phyloP scores from a whole-genome alignment of 2,329 filamentous ascomycete species.

The Microcera coccophila region DNA sequence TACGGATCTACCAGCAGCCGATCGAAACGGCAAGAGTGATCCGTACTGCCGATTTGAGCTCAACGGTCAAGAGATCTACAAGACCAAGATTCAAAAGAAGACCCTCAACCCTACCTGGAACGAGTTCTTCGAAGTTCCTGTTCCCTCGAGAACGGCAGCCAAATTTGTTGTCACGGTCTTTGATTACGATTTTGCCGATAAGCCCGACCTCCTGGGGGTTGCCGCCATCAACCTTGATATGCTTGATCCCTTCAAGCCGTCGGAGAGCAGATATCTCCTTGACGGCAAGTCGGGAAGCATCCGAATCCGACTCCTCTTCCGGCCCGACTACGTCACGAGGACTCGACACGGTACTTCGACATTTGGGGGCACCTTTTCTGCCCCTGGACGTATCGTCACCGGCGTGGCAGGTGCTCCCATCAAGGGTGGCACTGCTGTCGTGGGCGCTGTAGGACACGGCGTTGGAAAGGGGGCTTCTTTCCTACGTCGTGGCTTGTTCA shows the following conservation, averaged over 20 bases:
- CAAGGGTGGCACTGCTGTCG: slow-evolving; percentile 81
- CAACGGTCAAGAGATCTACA: slow-evolving; percentile 85
- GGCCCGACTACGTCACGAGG: slow-evolving; percentile 84
- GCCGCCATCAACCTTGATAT: slow-evolving; percentile 70
- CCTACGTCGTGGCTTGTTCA: slow-evolving; percentile 77
- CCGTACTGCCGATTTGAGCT: slow-evolving; percentile 94
- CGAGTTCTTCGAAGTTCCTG: slow-evolving; percentile 81
- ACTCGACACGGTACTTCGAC: slow-evolving; percentile 86
- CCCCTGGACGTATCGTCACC: slow-evolving; percentile 82
- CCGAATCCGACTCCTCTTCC: slow-evolving; percentile 83
- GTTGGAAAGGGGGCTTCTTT: slow-evolving; percentile 90
- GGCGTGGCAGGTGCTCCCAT: slow-evolving; percentile 82
- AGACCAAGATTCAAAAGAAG: slow-evolving; percentile 96
- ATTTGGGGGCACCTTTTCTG: slow-evolving; percentile 85
- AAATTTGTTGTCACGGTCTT: slow-evolving; percentile 80
- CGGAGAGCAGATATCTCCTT: slow-evolving; percentile 69
- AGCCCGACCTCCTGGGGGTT: slow-evolving; percentile 83
- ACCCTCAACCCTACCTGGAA: slow-evolving; percentile 94
- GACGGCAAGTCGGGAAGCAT: slow-evolving; percentile 88
- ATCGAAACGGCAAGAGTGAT: slow-evolving; percentile 94
- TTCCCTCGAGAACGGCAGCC: slow-evolving; percentile 80
- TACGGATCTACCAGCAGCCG: slow-evolving; percentile 81
- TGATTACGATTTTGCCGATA: slow-evolving; percentile 96
- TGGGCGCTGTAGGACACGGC: slow-evolving; percentile 66
- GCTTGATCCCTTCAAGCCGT: slow-evolving; percentile 79